Base-by-base conservation (phyloP, 129 eudicot genomes). In the Smallanthus sonchifolius region DNA sequence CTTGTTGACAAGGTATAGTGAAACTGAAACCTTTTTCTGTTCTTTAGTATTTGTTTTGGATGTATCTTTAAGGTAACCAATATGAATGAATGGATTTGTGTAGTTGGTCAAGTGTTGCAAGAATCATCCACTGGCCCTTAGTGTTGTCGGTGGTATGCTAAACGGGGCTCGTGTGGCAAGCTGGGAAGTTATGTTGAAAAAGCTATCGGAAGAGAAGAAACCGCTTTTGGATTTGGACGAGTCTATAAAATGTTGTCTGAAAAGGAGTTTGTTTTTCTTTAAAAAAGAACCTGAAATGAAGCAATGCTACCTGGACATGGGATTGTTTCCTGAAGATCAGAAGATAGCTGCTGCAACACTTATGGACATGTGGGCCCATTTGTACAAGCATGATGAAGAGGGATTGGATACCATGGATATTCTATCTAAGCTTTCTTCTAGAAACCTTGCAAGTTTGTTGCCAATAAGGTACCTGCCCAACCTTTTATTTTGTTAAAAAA, bases 261-360 rank as follows among this genome's bases (percentile, higher is more conserved):
- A 35, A 62, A 49, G 24, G 13, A 60, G 72, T 77, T 65, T 80
- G 64, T 57, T 67, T 67, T 52, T 73, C 45, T 24, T 84, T 36
- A 36, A 73, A 11, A 68, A 83, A 66, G 62, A 62, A 3, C 34
- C 42, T 16, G 30, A 6, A 17, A 35, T 72, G 54, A 75, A 80
- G 72, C 51, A 76, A 51, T 72, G 79, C 20, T 84, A 52, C 77
- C 6, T 80, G 70, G 80, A 84, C 75, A 64, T 84, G n/a, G 84
- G 74, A 64, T 77, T 83, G 16, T 84, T 84, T 73, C 85, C 77
- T 52, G 87, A 84, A 73, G 82, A 84, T 84, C 82, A 80, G 35
- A 77, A 73, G 67, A 76, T 84, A 8, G 24, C 82, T 4, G 75
- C 87, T 66, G 14, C 77, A 10, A 36, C 35, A 16, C 84, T 80